These are phyloP conservation scores for Sporothrix variecibatus DNA, from an alignment of 2,329 filamentous ascomycete genomes.

Conservation along the genomic window DNA sequence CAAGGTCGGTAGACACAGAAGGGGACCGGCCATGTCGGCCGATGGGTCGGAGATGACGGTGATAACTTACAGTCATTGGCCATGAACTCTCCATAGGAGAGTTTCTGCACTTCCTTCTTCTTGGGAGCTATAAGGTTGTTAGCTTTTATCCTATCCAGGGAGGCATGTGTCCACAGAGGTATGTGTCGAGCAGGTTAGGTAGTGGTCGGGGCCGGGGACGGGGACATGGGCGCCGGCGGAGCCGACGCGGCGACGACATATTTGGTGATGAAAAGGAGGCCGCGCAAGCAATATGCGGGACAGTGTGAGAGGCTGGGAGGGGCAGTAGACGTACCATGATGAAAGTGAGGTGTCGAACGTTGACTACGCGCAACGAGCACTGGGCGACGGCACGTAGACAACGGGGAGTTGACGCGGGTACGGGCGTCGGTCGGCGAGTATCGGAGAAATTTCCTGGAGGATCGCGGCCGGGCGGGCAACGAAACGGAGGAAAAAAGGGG, in stretches of 20 bases:
- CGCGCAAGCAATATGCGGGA: background rate
- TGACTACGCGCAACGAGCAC: conserved; percentile 37
- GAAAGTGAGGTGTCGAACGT: conserved; percentile 31
- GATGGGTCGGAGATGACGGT: conserved; percentile 25
- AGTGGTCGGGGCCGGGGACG: background rate
- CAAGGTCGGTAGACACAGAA: background rate
- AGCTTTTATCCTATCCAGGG: conserved; percentile 35
- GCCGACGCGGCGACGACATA: background rate
- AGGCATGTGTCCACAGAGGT: too few species aligned
- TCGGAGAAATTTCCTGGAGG: background rate
- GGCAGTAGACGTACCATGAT: conserved; percentile 37
- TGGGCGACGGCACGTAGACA: conserved; percentile 37
- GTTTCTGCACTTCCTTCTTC: conserved; percentile 93
- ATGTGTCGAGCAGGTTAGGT: too few species aligned
- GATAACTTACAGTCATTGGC: conserved; percentile 76
- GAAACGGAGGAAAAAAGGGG: background rate
- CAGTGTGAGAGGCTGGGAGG: background rate
- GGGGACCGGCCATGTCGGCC: background rate
- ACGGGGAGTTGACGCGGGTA: conserved; percentile 17
- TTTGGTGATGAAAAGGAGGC: background rate
- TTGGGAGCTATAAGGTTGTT: conserved; percentile 68
- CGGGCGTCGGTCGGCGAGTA: conserved; percentile 21
- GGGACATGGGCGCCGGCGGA: background rate
- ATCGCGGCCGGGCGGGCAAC: conserved; percentile 16
- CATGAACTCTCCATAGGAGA: conserved; percentile 97